Base-by-base conservation (phyloP, 495 filamentous ascomycete genomes). In the Parathielavia hyrcaniae region DNA sequence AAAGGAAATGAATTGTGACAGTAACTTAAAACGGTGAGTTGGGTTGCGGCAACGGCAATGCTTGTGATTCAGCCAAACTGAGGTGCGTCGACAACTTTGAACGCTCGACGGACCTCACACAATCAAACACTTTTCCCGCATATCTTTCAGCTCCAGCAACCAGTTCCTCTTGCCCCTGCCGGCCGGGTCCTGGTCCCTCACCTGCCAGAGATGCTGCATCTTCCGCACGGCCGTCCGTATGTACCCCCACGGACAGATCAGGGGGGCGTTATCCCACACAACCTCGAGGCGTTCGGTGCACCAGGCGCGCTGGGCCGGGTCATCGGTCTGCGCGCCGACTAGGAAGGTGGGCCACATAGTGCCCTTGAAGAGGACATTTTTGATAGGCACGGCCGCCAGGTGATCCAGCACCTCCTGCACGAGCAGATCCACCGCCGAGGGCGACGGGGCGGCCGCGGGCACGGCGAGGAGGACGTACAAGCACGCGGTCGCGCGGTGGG, bases 281-380 rank as follows among this genome's bases (percentile, higher is more conserved):
- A 69, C 68, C 14, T 61, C 49, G 36, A 79, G 62, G 13, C 74
- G 67, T 30, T 71, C 65, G 32, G 68, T 44, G n/a, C 70, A 70
- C 74, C 73, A 75, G 1, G 44, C 45, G 17, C 76, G 60, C 38
- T 64, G 64, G 1, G 43, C 45, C 8, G 58, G 40, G 10, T 72
- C 65, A 44, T 72, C 63, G 6, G 73, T 69, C 36, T 83, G 80
- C 5, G 82, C 66, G 1, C 80, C 81, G 0, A 77, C 78, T 39
- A 84, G 68, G 45, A 82, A 82, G 1, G 81, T 78, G 0, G 82
- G 79, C 81, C 81, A 84, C 0, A 81, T 71, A 0, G 78, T 76
- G 17, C 76, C 83, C 51, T 84, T 85, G 63, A 82, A 76, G 16
- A 79, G 59, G 0, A 71, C 62, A 5, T 74, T 68, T 5, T 80